Conservation (phyloP, 371 early-diverging fungal species). For the Dichotomocladium elegans region DNA sequence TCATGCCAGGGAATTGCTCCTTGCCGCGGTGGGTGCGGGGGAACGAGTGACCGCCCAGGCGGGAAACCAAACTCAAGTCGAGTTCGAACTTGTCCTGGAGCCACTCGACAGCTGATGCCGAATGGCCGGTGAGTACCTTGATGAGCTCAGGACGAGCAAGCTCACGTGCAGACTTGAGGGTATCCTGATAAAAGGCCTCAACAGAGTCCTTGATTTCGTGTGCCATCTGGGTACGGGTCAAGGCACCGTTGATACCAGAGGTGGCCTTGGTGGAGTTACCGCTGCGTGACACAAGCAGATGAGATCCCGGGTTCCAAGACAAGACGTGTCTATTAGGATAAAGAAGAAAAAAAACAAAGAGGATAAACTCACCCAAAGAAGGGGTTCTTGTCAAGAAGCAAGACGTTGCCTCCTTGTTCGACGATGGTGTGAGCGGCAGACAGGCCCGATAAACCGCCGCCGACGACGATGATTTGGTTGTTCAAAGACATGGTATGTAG, state of each 20-base stretch:
- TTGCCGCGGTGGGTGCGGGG: slow-evolving; percentile 95
- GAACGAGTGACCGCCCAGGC: slow-evolving; percentile 85
- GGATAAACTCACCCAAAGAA: slow-evolving; percentile 69
- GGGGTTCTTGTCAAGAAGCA: slow-evolving; percentile 85
- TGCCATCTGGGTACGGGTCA: slow-evolving; percentile 76
- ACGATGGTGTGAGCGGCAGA: slow-evolving; percentile 84
- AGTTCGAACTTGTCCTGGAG: slow-evolving; percentile 85
- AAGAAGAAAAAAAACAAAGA: too few relatives aligned
- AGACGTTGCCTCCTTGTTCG: slow-evolving; percentile 84
- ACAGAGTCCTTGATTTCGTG: slow-evolving; percentile 76
- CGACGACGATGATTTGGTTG: slow-evolving; percentile 83
- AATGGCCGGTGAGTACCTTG: slow-evolving; percentile 81
- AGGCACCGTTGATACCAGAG: slow-evolving; percentile 94
- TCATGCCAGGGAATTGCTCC: slow-evolving; percentile 94
- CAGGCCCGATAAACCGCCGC: slow-evolving; percentile 90
- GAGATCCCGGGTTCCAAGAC: neutral
- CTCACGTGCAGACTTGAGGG: slow-evolving; percentile 84
- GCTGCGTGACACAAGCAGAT: slow-evolving; percentile 25
- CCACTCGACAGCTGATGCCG: slow-evolving; percentile 91
- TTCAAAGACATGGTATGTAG: slow-evolving; percentile 25
- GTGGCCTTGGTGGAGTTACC: slow-evolving; percentile 97
- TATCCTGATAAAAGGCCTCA: slow-evolving; percentile 86
- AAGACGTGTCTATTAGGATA: neutral
- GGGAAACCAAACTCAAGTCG: slow-evolving; percentile 84
- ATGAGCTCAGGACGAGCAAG: slow-evolving; percentile 81